Evolutionary conservation across 2,329 filamentous ascomycete genomes (phyloP).

Genomic region (Botrytis squamosa): DNA sequence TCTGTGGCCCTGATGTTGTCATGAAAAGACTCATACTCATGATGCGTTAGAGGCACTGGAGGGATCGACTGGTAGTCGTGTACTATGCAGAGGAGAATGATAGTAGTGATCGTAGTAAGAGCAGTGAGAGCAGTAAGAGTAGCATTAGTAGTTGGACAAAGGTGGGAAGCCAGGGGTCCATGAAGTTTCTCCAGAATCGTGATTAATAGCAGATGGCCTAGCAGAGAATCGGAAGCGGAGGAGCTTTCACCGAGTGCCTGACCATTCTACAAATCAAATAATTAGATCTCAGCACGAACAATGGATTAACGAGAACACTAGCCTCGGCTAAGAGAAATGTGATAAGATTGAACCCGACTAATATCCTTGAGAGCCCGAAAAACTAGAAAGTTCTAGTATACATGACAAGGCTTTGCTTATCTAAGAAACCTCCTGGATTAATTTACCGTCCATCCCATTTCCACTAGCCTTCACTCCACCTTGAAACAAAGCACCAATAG

Average conservation of each 20-base stretch:
- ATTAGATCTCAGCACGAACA: neutral
- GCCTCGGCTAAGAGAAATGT: neutral
- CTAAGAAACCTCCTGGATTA: constrained; percentile 39
- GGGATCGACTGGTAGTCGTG: neutral
- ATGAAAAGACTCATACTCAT: neutral
- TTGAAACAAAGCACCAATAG: constrained; percentile 59
- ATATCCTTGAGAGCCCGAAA: neutral
- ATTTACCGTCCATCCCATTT: constrained; percentile 33
- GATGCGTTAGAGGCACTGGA: neutral
- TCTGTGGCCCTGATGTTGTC: neutral
- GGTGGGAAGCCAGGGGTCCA: neutral
- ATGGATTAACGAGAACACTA: neutral
- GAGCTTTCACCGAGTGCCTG: neutral
- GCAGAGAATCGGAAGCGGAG: neutral
- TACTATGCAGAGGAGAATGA: neutral
- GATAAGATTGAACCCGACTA: neutral
- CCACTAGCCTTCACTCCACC: constrained; percentile 31
- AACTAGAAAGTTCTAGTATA: neutral
- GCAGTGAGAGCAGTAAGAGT: neutral
- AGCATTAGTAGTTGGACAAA: neutral
- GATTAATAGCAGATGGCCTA: neutral
- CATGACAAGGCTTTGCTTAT: neutral
- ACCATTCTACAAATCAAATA: neutral
- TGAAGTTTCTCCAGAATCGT: neutral
- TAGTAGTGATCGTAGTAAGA: too few species aligned